Percentiles rank a stretch among this genome's conserved stretches.
Evolutionary conservation across 2,329 filamentous ascomycete species (phyloP).

Genomic region (Pseudogymnoascus sp.): DNA sequence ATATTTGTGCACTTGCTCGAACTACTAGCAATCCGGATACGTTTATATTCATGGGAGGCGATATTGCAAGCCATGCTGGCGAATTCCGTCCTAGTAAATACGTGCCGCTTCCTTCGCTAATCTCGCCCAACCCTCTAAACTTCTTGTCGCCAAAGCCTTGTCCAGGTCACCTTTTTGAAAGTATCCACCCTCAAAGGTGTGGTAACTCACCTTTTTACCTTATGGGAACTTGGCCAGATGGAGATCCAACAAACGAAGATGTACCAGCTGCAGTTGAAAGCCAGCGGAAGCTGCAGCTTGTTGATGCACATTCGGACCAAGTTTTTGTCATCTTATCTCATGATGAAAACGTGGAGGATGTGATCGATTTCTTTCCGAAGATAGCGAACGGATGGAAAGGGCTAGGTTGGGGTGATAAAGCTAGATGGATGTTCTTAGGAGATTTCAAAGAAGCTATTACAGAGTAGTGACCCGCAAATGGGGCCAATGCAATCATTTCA

Average conservation of each 20-base stretch:
- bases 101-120: conserved; percentile 31
- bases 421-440: conserved; percentile 42
- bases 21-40: conserved; percentile 27
- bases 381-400: conserved; percentile 39
- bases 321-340: conserved; percentile 42
- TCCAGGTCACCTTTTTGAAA: conserved; percentile 35
- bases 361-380: conserved; percentile 43
- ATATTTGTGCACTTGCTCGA: conserved; percentile 42
- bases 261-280: background rate
- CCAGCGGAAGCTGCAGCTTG: background rate
- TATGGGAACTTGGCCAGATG: background rate
- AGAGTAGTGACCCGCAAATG: background rate
- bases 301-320: conserved; percentile 23
- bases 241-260: background rate
- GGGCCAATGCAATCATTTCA: background rate
- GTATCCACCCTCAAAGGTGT: conserved; percentile 28
- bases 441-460: conserved; percentile 40
- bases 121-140: conserved; percentile 35
- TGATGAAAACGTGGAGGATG: conserved; percentile 35
- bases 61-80: conserved; percentile 38
- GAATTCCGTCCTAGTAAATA: conserved; percentile 38
- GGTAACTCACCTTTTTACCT: conserved; percentile 24
- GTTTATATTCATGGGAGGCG: conserved; percentile 43
- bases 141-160: conserved; percentile 28
- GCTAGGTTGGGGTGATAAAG: conserved; percentile 39